Evolutionary conservation across 2,329 filamentous ascomycete genomes (phyloP).

Genomic region (Penicillium rolfsii): DNA sequence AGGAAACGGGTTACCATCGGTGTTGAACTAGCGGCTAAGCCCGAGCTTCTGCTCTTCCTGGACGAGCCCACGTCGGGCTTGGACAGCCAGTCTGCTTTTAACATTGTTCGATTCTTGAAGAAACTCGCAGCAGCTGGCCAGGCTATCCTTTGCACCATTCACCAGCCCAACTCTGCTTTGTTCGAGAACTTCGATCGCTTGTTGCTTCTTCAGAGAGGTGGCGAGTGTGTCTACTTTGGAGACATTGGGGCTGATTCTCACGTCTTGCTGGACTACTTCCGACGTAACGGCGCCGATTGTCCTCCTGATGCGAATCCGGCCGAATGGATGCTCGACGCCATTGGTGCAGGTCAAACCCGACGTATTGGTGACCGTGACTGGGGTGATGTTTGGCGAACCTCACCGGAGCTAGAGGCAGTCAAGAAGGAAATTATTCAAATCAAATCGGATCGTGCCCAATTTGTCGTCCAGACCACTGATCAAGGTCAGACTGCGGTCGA

Average conservation of each 20-base stretch:
- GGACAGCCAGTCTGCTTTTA: conserved; percentile 61
- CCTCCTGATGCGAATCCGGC: conserved; percentile 56
- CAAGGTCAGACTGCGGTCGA: conserved; percentile 56
- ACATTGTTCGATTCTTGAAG: conserved; percentile 62
- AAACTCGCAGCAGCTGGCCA: conserved; percentile 63
- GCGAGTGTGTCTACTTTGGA: conserved; percentile 59
- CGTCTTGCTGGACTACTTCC: conserved; percentile 57
- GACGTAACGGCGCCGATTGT: conserved; percentile 56
- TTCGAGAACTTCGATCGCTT: conserved; percentile 63
- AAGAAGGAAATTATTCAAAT: conserved; percentile 70
- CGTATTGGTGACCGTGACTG: conserved; percentile 76
- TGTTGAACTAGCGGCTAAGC: conserved; percentile 44
- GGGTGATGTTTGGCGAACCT: conserved; percentile 77
- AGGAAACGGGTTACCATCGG: conserved; percentile 48
- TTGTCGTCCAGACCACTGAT: conserved; percentile 44
- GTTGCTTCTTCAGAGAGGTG: conserved; percentile 58
- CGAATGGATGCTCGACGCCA: conserved; percentile 59
- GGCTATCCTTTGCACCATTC: conserved; percentile 64
- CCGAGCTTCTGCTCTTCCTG: conserved; percentile 65
- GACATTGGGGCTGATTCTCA: conserved; percentile 56
- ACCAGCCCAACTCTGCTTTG: conserved; percentile 61
- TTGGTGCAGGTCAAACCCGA: conserved; percentile 73
- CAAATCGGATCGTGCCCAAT: conserved; percentile 62
- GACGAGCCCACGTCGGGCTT: conserved; percentile 65
- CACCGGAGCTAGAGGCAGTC: conserved; percentile 67